Conservation (phyloP, 805 yeast genomes). For the Saturnispora sanitii region DNA sequence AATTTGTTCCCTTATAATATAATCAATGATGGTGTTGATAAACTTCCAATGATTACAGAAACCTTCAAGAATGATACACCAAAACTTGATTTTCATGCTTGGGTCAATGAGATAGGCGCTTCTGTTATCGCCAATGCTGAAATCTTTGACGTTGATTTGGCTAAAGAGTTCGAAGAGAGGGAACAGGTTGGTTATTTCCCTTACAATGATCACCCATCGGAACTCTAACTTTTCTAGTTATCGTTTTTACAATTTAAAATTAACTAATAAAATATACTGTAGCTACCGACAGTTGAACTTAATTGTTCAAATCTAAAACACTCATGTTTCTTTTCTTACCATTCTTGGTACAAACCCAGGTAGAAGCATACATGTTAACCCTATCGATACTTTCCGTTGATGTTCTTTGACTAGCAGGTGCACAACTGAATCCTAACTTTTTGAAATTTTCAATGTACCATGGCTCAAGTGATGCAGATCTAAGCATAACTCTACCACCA, state of each 20-base stretch:
- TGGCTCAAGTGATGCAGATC: conserved; percentile 65
- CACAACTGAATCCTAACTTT: conserved; percentile 53
- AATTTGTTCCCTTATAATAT: no score
- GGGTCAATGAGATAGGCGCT: no score
- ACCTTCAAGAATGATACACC: no score
- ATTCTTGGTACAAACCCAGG: conserved; percentile 69
- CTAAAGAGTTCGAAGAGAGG: no score
- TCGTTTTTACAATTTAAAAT: not conserved
- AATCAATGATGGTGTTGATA: no score
- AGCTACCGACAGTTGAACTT: not conserved
- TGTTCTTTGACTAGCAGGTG: conserved; percentile 58
- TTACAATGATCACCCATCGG: no score
- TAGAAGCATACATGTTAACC: conserved; percentile 80
- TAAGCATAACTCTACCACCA: conserved; percentile 65
- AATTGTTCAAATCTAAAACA: conserved; percentile 27
- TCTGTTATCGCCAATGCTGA: no score
- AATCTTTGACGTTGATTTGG: no score
- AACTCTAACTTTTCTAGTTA: no score
- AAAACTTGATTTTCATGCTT: no score
- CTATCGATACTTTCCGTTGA: conserved; percentile 64
- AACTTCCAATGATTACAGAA: no score
- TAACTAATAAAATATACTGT: not conserved
- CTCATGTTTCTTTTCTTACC: conserved; percentile 40
- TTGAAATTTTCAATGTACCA: conserved; percentile 73
- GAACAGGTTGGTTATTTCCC: no score